A percentile compares a stretch with the other conserved stretches of the same genome.
Evolutionary conservation across 75 land plant genomes (phyloP).

Genomic region (Pinus taeda): DNA sequence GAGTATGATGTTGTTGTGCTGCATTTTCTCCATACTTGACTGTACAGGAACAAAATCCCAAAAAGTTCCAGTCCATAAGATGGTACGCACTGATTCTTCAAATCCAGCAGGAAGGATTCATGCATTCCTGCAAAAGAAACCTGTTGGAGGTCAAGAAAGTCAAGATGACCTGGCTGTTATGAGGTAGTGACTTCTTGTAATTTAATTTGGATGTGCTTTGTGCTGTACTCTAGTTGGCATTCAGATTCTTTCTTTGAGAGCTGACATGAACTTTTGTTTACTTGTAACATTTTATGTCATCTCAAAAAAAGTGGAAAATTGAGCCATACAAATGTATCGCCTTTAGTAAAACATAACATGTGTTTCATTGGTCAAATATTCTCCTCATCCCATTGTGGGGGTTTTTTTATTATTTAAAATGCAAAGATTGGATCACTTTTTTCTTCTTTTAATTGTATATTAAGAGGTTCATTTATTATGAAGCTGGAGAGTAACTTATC

Average conservation of each 20-base stretch:
- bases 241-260: not conserved
- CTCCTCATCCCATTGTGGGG: no score
- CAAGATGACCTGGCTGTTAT: slow-evolving; percentile 52
- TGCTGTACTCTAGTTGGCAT: not conserved
- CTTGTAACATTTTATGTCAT: not conserved
- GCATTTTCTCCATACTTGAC: not conserved
- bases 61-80: slow-evolving; percentile 78
- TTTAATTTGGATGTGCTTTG: not conserved
- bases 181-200: slow-evolving; percentile 40
- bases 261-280: not conserved
- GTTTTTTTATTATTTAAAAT: not conserved
- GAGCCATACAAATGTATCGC: no score
- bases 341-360: no score
- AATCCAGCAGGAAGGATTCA: slow-evolving; percentile 95
- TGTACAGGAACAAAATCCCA: slow-evolving; percentile 54
- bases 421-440: not conserved
- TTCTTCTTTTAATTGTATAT: not conserved
- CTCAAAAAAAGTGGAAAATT: no score
- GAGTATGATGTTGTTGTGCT: not conserved
- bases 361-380: no score
- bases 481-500: not conserved
- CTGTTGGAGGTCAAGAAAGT: slow-evolving; percentile 16
- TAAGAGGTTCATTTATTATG: not conserved
- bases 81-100: slow-evolving; percentile 84
- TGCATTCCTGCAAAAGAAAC: slow-evolving; percentile 68